Conservation (phyloP, 2,329 filamentous ascomycete genomes). For the Trichoderma semiorbis region DNA sequence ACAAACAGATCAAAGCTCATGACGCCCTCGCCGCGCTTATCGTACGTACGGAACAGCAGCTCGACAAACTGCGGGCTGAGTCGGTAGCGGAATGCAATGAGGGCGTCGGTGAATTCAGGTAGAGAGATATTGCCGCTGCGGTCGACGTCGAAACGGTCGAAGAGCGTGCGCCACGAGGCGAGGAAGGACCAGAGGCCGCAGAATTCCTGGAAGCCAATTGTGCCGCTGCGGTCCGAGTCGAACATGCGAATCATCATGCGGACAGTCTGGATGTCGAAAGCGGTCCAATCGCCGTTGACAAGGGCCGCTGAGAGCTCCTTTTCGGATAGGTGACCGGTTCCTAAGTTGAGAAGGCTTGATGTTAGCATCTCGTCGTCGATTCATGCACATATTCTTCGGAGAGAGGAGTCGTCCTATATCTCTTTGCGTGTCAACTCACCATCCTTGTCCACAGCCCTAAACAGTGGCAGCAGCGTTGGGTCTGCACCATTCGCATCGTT, state of each 20-base stretch:
- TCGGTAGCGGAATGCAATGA: constrained; percentile 90
- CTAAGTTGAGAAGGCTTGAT: constrained; percentile 34
- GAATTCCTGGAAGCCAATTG: constrained; percentile 93
- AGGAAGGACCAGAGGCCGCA: constrained; percentile 95
- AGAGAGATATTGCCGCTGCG: constrained; percentile 81
- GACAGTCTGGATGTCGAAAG: constrained; percentile 91
- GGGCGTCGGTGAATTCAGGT: constrained; percentile 82
- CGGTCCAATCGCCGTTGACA: constrained; percentile 93
- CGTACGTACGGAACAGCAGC: constrained; percentile 83
- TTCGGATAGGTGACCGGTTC: constrained; percentile 79
- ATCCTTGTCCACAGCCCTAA: constrained; percentile 86
- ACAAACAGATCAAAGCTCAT: constrained; percentile 97
- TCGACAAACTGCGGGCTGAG: constrained; percentile 80
- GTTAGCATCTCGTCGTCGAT: neutral
- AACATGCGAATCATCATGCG: constrained; percentile 99
- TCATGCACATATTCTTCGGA: neutral
- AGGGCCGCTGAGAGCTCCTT: constrained; percentile 83
- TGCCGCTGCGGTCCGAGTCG: constrained; percentile 82
- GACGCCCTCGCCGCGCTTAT: constrained; percentile 66
- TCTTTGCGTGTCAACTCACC: constrained; percentile 44
- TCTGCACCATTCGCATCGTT: constrained; percentile 53
- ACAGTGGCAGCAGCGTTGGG: constrained; percentile 76
- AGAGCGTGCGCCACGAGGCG: constrained; percentile 87
- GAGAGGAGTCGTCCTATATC: neutral
- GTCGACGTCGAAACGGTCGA: constrained; percentile 92